Base-by-base conservation (phyloP, 2,329 filamentous ascomycete genomes). In the Colletotrichum sp. region DNA sequence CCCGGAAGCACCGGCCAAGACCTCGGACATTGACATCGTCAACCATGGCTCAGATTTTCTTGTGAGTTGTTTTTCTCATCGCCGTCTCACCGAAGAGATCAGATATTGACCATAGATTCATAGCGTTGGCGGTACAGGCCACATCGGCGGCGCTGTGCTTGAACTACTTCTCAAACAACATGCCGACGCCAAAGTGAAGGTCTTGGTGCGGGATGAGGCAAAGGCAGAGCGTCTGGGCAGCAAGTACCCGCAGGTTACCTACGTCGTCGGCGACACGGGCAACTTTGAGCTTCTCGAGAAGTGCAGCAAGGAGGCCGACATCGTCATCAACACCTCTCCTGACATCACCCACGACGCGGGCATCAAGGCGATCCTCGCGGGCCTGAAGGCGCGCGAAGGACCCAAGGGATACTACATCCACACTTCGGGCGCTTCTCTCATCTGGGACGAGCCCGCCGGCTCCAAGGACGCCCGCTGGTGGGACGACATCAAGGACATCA, bases 391-490 rank as follows among this genome's bases (percentile, higher is more conserved):
- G 10, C 68, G 68, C 8, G 68, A 70, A 28, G 68, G 57, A 13
- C 26, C 26, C 57, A 63, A 62, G 68, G 57, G 57, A 9, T 70
- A 36, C 57, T 70, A 70, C 57, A 70, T 70, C 26, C 68, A 70
- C 68, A 69, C 71, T 2, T 69, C 71, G 13, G 65, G 65, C 2
- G 65, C 65, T 16, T 73, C 71, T n/a, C 71, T 73, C 21, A 57
- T 73, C 30, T 73, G 71, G 71, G 71, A 73, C 57, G 71, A 73
- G 44, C 71, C 71, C 10, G 21, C 71, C 24, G 71, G 71, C 8
- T 73, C 71, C 65, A 69, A 57, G 32, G 65, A 73, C 30, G 71
- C 71, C 18, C 57, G 71, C 36, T 69, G 71, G 39, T 73, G 71
- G 71, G 71, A 73, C 57, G 71, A 73, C n/a, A 32, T 70, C 13